Percentiles rank a stretch among this genome's conserved stretches.
These are phyloP conservation scores for Karstenula rhodostoma DNA, from an alignment of 2,329 filamentous ascomycete species.

Conservation along the genomic window DNA sequence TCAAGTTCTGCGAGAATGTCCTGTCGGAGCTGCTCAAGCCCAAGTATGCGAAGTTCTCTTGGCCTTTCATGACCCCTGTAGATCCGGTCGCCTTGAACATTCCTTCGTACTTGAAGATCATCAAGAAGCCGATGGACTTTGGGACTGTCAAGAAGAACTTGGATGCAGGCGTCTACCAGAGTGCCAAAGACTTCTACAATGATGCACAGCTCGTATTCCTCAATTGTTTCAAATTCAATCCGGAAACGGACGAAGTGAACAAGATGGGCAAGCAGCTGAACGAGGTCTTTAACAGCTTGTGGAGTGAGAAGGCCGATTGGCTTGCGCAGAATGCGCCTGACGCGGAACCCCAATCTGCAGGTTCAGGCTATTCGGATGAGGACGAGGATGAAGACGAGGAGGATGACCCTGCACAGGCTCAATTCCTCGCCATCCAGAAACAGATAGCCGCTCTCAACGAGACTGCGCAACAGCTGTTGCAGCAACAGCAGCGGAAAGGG, in stretches of 20 bases:
- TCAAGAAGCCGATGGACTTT: slow-evolving; percentile 98
- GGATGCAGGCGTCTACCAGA: slow-evolving; percentile 78
- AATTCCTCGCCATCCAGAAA: slow-evolving; percentile 63
- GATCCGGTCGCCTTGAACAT: slow-evolving; percentile 95
- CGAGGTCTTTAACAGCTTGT: slow-evolving; percentile 76
- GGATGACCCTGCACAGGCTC: slow-evolving; percentile 54
- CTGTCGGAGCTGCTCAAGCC: slow-evolving; percentile 78
- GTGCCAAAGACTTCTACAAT: slow-evolving; percentile 82
- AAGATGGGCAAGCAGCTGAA: slow-evolving; percentile 76
- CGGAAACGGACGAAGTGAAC: slow-evolving; percentile 77
- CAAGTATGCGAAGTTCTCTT: slow-evolving; percentile 73
- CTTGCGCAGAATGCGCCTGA: slow-evolving; percentile 76
- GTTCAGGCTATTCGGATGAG: slow-evolving; percentile 71
- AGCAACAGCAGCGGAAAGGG: slow-evolving; percentile 59
- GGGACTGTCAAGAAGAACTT: slow-evolving; percentile 82
- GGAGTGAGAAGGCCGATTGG: slow-evolving; percentile 82
- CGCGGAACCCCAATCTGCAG: slow-evolving; percentile 71
- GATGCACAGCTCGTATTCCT: slow-evolving; percentile 84
- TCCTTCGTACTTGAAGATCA: slow-evolving; percentile 88
- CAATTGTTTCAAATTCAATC: slow-evolving; percentile 94
- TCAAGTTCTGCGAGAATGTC: slow-evolving; percentile 88
- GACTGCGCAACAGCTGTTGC: slow-evolving; percentile 66
- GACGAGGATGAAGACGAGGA: slow-evolving; percentile 72
- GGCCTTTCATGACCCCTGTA: slow-evolving; percentile 82
- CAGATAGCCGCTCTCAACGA: slow-evolving; percentile 73